These are phyloP conservation scores for Patellifolia procumbens DNA, from an alignment of 179 eudicot species.

Conservation along the genomic window DNA sequence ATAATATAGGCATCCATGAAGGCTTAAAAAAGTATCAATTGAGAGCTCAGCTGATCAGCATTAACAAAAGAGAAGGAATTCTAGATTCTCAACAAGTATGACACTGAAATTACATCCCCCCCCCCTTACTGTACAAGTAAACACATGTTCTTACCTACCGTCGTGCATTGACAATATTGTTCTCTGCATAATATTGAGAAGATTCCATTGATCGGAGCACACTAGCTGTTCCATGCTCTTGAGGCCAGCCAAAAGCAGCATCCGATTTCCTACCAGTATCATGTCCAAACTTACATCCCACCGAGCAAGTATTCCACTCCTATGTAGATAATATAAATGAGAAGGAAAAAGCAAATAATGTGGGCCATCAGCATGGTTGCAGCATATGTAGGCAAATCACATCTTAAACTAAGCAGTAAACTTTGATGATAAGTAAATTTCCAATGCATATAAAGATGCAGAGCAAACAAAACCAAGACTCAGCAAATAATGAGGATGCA, in stretches of 20 bases:
- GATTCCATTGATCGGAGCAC: conserved; percentile 95
- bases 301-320: conserved; percentile 76
- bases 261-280: conserved; percentile 50
- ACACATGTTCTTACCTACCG: conserved; percentile 88
- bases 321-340: conserved; percentile 25
- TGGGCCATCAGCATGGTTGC: background rate
- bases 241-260: conserved; percentile 70
- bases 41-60: background rate
- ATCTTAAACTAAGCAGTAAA: too few species aligned
- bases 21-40: background rate
- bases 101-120: background rate
- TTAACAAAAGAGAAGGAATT: background rate
- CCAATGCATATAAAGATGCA: background rate
- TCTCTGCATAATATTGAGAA: conserved; percentile 76
- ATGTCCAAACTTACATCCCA: conserved; percentile 77
- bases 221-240: conserved; percentile 46
- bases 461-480: background rate
- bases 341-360: background rate
- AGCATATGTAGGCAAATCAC: background rate
- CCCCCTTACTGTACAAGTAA: background rate
- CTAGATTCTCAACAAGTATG: conserved; percentile 2
- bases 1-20: background rate
- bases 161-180: conserved; percentile 72
- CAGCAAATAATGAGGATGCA: background rate
- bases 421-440: background rate